Evolutionary conservation across 2,329 filamentous ascomycete genomes (phyloP), one percentile per base, ranked within the genome.

Genomic region (Colletotrichum brevisporum): DNA sequence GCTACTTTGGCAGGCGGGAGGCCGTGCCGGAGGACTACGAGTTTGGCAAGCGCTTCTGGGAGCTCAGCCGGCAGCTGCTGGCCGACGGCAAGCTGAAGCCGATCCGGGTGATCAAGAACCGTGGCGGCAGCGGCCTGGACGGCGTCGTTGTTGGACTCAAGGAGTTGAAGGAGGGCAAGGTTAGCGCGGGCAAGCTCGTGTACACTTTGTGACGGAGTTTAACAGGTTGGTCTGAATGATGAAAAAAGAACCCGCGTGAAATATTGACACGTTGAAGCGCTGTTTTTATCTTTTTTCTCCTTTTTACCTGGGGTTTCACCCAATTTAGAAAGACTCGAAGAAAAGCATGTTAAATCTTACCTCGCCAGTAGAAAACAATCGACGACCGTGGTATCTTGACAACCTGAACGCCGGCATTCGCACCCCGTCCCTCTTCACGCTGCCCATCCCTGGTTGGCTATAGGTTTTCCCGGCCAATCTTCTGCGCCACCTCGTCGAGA

Each of bases 101-200:
- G 48, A 75, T 76, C 12, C 67, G 74, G 15, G 73, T 78, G 1
- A 65, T 74, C 31, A 73, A 77, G 51, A 78, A 79, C 53, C 68
- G 71, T 5, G 73, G 75, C 8, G 77, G 76, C 0, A 67, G 24
- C 10, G 79, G 80, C 3, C 71, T 82, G 1, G 76, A 80, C 70
- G 79, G 79, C 8, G 74, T 78, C 27, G 43, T 81, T 5, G 57
- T 73, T 15, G 79, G 79, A 1, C 39, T 82, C 6, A 74, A 78
- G 24, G 77, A 80, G 69, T 53, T 80, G 60, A 72, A 71, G 67
- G 71, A 75, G n/a, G 76, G 75, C 6, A 71, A 75, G 73, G 76
- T 83, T 39, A 82, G 80, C 63, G 82, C 76, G 6, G 78, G 78
- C 27, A 84, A 84, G 76, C 73, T 84, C 65, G 83, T 84, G 4